Base-by-base conservation (phyloP, 1,284 basidiomycete genomes). In the Puccinia novopanici region DNA sequence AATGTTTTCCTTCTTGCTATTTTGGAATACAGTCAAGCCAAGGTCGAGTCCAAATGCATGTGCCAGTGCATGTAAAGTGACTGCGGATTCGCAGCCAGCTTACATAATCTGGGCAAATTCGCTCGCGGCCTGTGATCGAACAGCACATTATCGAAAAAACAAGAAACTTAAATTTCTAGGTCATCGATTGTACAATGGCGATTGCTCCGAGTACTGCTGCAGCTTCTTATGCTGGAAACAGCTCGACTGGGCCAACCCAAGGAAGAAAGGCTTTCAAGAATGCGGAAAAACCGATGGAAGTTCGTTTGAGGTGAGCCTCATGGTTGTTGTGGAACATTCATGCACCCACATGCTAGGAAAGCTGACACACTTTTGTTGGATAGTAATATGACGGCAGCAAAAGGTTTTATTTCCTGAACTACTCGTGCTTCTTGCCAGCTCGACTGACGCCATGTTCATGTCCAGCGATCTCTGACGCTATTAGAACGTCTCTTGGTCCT, bases 401-500 rank as follows among this genome's bases (percentile, higher is more conserved):
- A 80, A 68, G 79, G 79, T 75, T 54, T n/a, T 22, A 48, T 81
- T 80, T 85, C 81, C 27, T 84, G 8, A 63, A 37, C 24, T 17
- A 48, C 19, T 45, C 13, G 59, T 63, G 34, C 42, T 50, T 24
- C 24, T 24, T 19, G 17, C 45, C 37, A 77, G 37, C 34, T 37
- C 40, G 27, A 24, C 65, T 75, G 42, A 63, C 37, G 17, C 3
- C 6, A 40, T 27, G 45, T 84, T 85, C 17, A 19, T 57, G 73
- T 76, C 68, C 83, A 97, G 96, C 97, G 50, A 97, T 99, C 84
- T 95, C 94, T 84, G 96, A 98, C 88, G 96, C 95, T 75, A 94
- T 99, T 52, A 89, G 97, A 84, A 99, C 97, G 73, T 98, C 95
- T 74, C 88, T 99, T 82, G 97, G 97, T 24, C 97, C 97, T 67